A percentile compares a stretch with the other conserved stretches of the same genome.
Evolutionary conservation across 202 grass and related monocot genomes (phyloP).

Genomic region (Musa balbisiana): DNA sequence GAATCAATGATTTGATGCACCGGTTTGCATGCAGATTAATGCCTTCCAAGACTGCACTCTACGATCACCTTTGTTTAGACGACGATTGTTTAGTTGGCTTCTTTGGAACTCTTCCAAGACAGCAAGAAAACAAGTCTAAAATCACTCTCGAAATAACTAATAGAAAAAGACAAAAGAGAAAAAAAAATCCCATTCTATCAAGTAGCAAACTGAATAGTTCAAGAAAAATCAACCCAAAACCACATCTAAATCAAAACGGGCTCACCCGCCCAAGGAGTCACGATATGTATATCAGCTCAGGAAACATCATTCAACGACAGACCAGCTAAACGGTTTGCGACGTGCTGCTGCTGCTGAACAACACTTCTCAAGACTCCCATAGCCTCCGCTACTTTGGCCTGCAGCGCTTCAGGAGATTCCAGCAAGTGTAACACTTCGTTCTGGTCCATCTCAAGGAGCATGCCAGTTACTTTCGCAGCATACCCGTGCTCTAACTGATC

Average conservation of each 20-base stretch:
- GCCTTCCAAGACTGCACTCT: too few species aligned
- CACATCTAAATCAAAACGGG: background rate
- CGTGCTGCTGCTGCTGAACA: constrained; percentile 26
- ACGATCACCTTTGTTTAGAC: too few species aligned
- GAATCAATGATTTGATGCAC: too few species aligned
- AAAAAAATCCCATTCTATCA: too few species aligned
- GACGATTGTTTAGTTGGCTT: too few species aligned
- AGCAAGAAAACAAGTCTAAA: too few species aligned
- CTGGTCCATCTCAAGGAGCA: constrained; percentile 11
- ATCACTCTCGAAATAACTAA: too few species aligned
- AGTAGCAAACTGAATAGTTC: too few species aligned
- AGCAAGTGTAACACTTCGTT: constrained; percentile 74
- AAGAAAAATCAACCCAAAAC: too few species aligned
- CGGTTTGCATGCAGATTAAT: too few species aligned
- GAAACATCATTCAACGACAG: constrained; percentile 32
- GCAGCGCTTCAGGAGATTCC: constrained; percentile 71
- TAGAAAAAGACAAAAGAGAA: too few species aligned
- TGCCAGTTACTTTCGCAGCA: constrained; percentile 1
- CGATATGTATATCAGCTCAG: background rate
- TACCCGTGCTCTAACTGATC: constrained; percentile 3
- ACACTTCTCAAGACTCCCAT: constrained; percentile 72
- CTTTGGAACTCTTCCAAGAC: too few species aligned
- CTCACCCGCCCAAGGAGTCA: background rate
- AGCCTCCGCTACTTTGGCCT: constrained; percentile 84
- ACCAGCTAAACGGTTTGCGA: constrained; percentile 52